Evolutionary conservation across 306 rosid species (phyloP).

Genomic region (Quercus parvula): DNA sequence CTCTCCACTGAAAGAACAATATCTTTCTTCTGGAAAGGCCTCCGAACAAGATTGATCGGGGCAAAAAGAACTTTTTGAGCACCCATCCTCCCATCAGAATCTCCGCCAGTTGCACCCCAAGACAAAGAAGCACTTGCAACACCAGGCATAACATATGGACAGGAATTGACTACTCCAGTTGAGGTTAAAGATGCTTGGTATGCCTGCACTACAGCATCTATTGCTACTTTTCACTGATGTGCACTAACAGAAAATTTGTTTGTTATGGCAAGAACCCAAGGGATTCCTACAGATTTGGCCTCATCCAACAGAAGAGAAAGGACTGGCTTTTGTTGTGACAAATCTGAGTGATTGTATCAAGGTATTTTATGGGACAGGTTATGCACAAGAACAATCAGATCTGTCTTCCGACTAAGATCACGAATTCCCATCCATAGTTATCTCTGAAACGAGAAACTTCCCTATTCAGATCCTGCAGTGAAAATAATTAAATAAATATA

Average conservation of each 20-base stretch:
- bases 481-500: not conserved
- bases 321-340: slow-evolving; percentile 63
- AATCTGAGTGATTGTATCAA: slow-evolving; percentile 48
- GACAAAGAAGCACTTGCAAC: slow-evolving; percentile 65
- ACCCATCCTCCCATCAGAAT: slow-evolving; percentile 42
- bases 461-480: slow-evolving; percentile 60
- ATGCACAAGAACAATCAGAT: slow-evolving; percentile 87
- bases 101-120: slow-evolving; percentile 49
- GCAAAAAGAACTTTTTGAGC: slow-evolving; percentile 65
- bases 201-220: slow-evolving; percentile 72
- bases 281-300: slow-evolving; percentile 94
- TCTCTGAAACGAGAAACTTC: slow-evolving; percentile 71
- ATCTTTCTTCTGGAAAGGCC: slow-evolving; percentile 79
- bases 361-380: slow-evolving; percentile 91
- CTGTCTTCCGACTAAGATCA: slow-evolving; percentile 74
- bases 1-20: slow-evolving; percentile 66
- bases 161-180: slow-evolving; percentile 70
- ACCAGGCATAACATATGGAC: slow-evolving; percentile 77
- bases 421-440: slow-evolving; percentile 83
- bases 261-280: slow-evolving; percentile 95
- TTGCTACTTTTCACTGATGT: slow-evolving; percentile 73
- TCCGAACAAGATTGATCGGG: slow-evolving; percentile 63
- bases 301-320: slow-evolving; percentile 81
- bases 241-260: slow-evolving; percentile 97
- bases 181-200: slow-evolving; percentile 71